Evolutionary conservation across 1,139 yeast genomes (phyloP).

Genomic region (Candida mesenterica): DNA sequence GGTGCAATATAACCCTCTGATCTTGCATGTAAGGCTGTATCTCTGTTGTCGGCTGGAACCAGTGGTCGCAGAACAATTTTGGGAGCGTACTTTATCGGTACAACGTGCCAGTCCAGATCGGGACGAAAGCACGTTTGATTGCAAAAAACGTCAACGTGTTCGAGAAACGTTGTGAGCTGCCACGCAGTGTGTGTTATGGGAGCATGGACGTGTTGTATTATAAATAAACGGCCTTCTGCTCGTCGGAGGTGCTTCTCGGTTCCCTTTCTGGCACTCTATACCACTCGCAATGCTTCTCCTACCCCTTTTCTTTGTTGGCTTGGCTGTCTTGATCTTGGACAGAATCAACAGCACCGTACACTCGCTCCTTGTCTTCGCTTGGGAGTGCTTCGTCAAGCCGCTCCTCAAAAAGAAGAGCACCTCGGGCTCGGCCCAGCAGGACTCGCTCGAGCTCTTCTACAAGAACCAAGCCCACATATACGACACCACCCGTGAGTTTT

Average conservation of each 20-base stretch:
- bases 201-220: too few species aligned
- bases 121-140: constrained; percentile 1
- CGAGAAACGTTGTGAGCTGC: background rate
- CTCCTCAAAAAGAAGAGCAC: constrained; percentile 38
- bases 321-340: constrained; percentile 13
- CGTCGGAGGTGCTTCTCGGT: background rate
- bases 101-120: background rate
- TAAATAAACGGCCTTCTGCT: background rate
- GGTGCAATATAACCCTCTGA: too few species aligned
- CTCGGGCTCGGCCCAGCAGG: constrained; percentile 52
- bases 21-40: too few species aligned
- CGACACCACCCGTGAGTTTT: constrained; percentile 62
- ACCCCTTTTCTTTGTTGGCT: constrained; percentile 7
- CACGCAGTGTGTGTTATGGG: background rate
- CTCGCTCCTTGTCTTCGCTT: constrained; percentile 36
- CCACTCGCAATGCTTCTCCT: constrained; percentile 6
- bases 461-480: constrained; percentile 74
- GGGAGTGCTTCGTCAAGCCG: constrained; percentile 72
- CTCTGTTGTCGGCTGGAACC: too few species aligned
- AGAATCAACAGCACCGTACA: constrained; percentile 26
- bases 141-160: constrained; percentile 3
- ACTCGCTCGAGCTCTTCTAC: constrained; percentile 68
- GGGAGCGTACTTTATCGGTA: too few species aligned
- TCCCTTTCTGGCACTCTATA: background rate
- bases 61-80: too few species aligned